These are phyloP conservation scores for Carallia brachiata DNA, from an alignment of 345 rosid species.

Conservation along the genomic window DNA sequence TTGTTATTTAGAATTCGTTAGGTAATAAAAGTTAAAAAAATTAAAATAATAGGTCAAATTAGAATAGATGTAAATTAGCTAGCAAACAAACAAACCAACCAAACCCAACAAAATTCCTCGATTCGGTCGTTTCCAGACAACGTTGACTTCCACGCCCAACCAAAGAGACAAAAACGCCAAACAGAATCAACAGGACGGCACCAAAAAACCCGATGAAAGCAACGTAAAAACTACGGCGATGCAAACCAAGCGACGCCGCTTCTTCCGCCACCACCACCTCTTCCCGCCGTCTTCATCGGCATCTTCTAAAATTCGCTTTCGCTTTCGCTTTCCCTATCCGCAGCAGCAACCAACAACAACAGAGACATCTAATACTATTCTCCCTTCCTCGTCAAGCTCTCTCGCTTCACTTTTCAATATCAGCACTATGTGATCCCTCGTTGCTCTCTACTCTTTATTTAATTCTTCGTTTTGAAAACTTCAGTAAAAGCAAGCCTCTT, in stretches of 20 bases:
- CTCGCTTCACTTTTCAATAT: background rate
- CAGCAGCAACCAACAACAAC: background rate
- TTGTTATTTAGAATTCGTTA: too few relatives aligned
- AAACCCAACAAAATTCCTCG: too few relatives aligned
- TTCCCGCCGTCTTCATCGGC: background rate
- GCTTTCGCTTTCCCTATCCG: constrained; percentile 4
- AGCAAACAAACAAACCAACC: too few relatives aligned
- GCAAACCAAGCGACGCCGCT: constrained; percentile 8
- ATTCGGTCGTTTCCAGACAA: too few relatives aligned
- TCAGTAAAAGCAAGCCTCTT: background rate
- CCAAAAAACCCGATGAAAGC: constrained; percentile 10
- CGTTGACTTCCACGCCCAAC: background rate
- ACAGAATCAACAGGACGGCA: background rate
- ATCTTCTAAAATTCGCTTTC: constrained; percentile 4
- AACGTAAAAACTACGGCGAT: background rate
- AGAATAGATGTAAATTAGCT: too few relatives aligned
- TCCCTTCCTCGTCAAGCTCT: constrained; percentile 28
- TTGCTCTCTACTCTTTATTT: background rate
- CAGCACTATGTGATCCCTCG: background rate
- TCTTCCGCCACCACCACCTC: background rate
- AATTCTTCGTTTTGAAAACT: too few relatives aligned
- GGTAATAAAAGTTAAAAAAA: too few relatives aligned
- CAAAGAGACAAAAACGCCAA: background rate
- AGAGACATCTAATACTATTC: constrained; percentile 17
- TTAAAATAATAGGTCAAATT: too few relatives aligned